Percentiles rank a stretch among this genome's conserved stretches.
Evolutionary conservation across 768 basidiomycete species (phyloP).

Genomic region (Psilocybe azurescens): DNA sequence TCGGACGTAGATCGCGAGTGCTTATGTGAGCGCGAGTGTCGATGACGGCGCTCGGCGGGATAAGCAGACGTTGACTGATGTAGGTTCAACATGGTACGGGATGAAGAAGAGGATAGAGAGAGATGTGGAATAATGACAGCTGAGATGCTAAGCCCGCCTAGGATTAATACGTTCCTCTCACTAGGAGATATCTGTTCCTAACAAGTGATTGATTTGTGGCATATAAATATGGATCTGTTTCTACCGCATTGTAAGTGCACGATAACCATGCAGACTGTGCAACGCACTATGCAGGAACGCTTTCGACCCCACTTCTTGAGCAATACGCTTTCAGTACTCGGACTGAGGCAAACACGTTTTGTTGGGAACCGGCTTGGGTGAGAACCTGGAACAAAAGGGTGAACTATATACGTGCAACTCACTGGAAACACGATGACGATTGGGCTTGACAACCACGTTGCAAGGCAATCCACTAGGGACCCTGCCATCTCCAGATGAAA

Average conservation of each 20-base stretch:
- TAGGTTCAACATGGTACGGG: neutral
- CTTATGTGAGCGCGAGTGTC: conserved; percentile 7
- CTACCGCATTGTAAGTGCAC: conserved; percentile 31
- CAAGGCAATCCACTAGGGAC: neutral
- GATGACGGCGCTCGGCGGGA: conserved; percentile 3
- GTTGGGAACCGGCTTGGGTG: conserved; percentile 11
- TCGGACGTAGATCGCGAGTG: conserved; percentile 17
- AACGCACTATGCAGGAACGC: conserved; percentile 10
- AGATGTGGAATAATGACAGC: neutral
- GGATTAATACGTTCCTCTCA: conserved; percentile 19
- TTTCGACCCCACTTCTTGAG: conserved; percentile 2
- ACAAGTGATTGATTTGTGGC: conserved; percentile 16
- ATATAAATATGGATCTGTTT: conserved; percentile 19
- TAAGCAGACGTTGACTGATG: conserved; percentile 7
- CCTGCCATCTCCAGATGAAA: conserved; percentile 7
- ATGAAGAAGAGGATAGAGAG: neutral
- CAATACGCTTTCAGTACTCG: neutral
- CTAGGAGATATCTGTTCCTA: conserved; percentile 18
- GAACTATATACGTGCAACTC: conserved; percentile 7
- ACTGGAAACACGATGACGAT: conserved; percentile 22
- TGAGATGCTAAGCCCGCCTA: conserved; percentile 18
- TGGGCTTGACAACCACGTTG: conserved; percentile 23
- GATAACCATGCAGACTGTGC: conserved; percentile 37
- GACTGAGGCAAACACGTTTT: conserved; percentile 26
- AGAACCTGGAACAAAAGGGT: neutral